Conservation (phyloP, 768 basidiomycete species). For the Ramaria sp. region DNA sequence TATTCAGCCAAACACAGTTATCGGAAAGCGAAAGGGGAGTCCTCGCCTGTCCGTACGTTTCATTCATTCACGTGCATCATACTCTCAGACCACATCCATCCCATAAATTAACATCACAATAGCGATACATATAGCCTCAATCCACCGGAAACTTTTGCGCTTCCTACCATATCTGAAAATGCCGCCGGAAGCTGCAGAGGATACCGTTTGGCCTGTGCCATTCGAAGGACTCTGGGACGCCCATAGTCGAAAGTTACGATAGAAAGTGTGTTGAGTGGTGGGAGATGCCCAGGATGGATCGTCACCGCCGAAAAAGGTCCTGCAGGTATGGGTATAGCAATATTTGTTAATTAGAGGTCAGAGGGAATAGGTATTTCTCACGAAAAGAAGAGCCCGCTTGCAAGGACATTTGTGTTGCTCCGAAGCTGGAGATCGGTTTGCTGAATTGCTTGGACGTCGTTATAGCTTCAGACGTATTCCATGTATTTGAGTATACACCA, state of each 20-base stretch:
- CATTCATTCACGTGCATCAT: too few relatives aligned
- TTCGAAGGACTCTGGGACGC: conserved; percentile 31
- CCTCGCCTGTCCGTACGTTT: too few relatives aligned
- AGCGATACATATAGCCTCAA: not conserved
- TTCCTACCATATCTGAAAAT: not conserved
- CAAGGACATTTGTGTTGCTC: conserved; percentile 34
- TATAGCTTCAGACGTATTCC: conserved; percentile 35
- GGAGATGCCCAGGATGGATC: conserved; percentile 68
- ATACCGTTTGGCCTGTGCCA: not conserved
- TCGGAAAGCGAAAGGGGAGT: too few relatives aligned
- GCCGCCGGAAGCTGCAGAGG: not conserved
- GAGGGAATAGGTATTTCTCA: conserved; percentile 22
- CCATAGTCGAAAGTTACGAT: conserved; percentile 62
- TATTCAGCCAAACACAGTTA: too few relatives aligned
- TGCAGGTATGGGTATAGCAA: conserved; percentile 16
- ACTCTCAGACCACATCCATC: not conserved
- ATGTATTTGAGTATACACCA: not conserved
- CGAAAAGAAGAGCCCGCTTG: conserved; percentile 75
- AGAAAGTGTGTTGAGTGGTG: conserved; percentile 58
- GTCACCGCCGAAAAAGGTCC: conserved; percentile 76
- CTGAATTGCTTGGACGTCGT: conserved; percentile 50
- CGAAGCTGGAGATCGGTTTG: conserved; percentile 59
- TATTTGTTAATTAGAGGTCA: not conserved
- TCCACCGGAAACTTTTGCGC: not conserved
- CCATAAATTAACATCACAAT: not conserved